Base-by-base conservation (phyloP, 177 flowering plant genomes). In the Vitis hybrid region DNA sequence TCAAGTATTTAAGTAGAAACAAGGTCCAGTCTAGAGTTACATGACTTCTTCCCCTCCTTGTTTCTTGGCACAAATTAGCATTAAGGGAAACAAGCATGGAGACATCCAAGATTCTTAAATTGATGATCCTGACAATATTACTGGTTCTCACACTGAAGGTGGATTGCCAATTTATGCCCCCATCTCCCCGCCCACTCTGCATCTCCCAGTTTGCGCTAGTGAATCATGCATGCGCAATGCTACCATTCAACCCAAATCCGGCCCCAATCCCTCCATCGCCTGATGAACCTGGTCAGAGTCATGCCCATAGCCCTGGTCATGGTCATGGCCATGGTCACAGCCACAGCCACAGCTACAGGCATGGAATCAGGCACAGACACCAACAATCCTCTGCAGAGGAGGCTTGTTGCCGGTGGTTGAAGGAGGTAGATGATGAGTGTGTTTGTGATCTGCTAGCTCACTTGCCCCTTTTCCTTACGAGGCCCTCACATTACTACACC, bases 361-460 rank as follows among this genome's bases (percentile, higher is more conserved):
- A 60, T 15, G 8, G 67, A 5, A 77, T 67, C 20, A 20, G 22
- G 7, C 69, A 63, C 34, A 19, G 48, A 2, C 64, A 66, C 34
- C 65, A 65, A 6, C 68, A 31, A n/a, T 10, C 78, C 2, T 60
- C 72, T 0, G 69, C 3, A 9, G 66, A 75, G 51, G 60, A 49
- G 12, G 71, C 78, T 2, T 86, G 94, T 55, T 87, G 91, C 71
- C 64, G 77, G 52, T 87, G 91, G 94, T 54, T 84, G 74, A 74
- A 39, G 60, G 67, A 77, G 59, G 18, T 89, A 34, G 89, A 89
- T 65, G 52, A 39, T 9, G 71, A 70, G 34, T 87, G 91, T 60
- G 87, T 86, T 16, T 89, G 94, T 52, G 86, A 77, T 6, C 3
- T 86, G 59, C 70, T 89, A 65, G 76, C 72, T 57, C 82, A 65